phyloP scores from a whole-genome alignment of 2,329 filamentous ascomycete genomes.

The Xylariaceae sp. region DNA sequence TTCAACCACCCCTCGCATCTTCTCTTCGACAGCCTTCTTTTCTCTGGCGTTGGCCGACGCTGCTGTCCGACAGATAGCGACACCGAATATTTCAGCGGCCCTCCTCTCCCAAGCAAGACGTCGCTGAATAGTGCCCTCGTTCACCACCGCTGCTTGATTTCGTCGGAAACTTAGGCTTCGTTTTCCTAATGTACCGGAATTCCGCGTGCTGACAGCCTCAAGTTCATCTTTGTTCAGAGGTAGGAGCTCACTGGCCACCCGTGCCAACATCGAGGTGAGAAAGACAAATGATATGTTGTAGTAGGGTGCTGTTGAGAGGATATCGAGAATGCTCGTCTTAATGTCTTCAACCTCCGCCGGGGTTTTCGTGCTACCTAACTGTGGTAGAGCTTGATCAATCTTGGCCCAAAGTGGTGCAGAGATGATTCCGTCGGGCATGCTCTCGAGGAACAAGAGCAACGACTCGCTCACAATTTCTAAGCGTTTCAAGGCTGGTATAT shows the following conservation, averaged over 20 bases:
- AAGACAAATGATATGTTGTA: slow-evolving; percentile 93
- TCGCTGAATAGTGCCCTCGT: slow-evolving; percentile 58
- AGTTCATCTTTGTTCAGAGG: slow-evolving; percentile 49
- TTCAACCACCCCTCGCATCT: slow-evolving; percentile 71
- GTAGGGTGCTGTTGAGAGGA: slow-evolving; percentile 72
- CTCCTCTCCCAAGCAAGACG: slow-evolving; percentile 65
- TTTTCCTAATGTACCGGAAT: slow-evolving; percentile 42
- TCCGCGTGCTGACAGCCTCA: slow-evolving; percentile 42
- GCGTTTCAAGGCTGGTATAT: slow-evolving; percentile 69
- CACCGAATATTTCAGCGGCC: slow-evolving; percentile 70
- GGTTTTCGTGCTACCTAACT: slow-evolving; percentile 40
- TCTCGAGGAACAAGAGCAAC: slow-evolving; percentile 75
- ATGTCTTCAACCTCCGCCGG: slow-evolving; percentile 47
- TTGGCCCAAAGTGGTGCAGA: slow-evolving; percentile 72
- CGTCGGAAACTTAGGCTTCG: slow-evolving; percentile 57
- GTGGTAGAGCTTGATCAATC: slow-evolving; percentile 64
- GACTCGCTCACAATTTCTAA: slow-evolving; percentile 77
- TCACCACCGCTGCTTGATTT: slow-evolving; percentile 35
- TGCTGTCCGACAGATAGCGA: slow-evolving; percentile 63
- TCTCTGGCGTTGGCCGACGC: slow-evolving; percentile 56
- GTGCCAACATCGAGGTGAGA: slow-evolving; percentile 75
- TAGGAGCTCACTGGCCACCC: slow-evolving; percentile 57
- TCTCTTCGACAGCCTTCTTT: slow-evolving; percentile 65
- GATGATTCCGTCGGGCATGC: slow-evolving; percentile 81
- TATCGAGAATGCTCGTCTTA: slow-evolving; percentile 70